Evolutionary conservation across 345 rosid species (phyloP).

Genomic region (Euphorbia tirucalli): DNA sequence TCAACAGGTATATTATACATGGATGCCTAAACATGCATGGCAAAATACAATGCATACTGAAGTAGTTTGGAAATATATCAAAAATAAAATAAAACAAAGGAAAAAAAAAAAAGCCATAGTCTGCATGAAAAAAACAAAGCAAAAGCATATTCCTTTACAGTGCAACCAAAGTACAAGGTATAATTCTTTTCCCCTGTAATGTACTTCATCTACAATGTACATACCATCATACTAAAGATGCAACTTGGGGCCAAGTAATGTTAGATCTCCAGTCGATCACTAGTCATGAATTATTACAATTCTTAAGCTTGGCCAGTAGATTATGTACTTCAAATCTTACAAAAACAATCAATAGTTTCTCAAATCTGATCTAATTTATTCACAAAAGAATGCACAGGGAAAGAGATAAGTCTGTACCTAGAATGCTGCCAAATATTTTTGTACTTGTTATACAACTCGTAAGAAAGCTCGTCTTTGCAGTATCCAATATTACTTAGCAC

Average conservation of each 20-base stretch:
- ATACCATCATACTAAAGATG: background rate
- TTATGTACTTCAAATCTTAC: background rate
- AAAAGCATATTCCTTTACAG: background rate
- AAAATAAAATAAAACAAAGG: background rate
- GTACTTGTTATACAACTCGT: conserved; percentile 76
- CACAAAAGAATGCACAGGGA: background rate
- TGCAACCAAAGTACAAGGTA: background rate
- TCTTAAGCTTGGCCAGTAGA: background rate
- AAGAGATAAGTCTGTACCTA: conserved; percentile 38
- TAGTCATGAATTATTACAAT: background rate
- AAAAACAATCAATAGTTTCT: background rate
- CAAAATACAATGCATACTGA: background rate
- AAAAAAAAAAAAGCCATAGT: background rate
- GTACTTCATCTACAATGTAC: background rate
- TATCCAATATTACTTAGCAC: conserved; percentile 91
- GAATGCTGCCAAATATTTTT: conserved; percentile 74
- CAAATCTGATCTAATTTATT: background rate
- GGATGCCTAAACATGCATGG: background rate
- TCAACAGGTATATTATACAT: conserved; percentile 14
- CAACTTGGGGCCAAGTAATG: background rate
- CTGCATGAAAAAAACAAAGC: background rate
- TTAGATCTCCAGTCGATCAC: background rate
- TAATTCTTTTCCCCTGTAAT: background rate
- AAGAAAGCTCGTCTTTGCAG: conserved; percentile 90
- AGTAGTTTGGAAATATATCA: background rate